phyloP scores from a whole-genome alignment of 495 filamentous ascomycete genomes.

The Thermothielavioides terrestris region DNA sequence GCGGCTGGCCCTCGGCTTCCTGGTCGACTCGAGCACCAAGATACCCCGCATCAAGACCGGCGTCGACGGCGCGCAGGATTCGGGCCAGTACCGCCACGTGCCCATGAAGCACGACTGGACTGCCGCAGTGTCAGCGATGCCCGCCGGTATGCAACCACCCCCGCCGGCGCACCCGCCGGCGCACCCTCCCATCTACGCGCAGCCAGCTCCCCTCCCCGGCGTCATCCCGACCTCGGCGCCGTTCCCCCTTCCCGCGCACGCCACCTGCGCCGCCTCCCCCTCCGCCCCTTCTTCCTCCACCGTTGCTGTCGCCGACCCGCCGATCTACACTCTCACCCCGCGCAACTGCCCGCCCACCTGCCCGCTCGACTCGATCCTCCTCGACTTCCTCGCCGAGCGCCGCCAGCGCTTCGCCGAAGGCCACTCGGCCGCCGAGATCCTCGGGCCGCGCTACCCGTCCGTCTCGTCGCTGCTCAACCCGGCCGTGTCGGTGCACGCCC shows the following conservation, averaged over 20 bases:
- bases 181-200: not conserved
- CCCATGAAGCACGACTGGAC: conserved; percentile 42
- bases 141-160: not conserved
- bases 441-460: conserved; percentile 67
- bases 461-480: conserved; percentile 68
- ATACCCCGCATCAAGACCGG: conserved; percentile 29
- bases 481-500: conserved; percentile 47
- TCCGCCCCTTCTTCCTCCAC: not conserved
- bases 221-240: too few relatives aligned
- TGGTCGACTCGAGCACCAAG: conserved; percentile 44
- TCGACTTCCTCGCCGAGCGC: conserved; percentile 66
- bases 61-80: conserved; percentile 32
- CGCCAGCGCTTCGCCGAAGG: conserved; percentile 57
- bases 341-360: conserved; percentile 56
- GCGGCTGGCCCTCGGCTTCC: conserved; percentile 58
- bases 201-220: too few relatives aligned
- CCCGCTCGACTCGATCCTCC: conserved; percentile 61
- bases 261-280: not conserved
- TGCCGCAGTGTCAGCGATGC: conserved; percentile 17
- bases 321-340: conserved; percentile 37
- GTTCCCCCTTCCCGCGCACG: too few relatives aligned
- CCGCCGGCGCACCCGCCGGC: not conserved
- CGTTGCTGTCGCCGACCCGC: not conserved
- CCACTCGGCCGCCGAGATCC: conserved; percentile 48
- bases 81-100: conserved; percentile 26